Base-by-base conservation (phyloP, 495 filamentous ascomycete species). In the Penicillium subrubescens region DNA sequence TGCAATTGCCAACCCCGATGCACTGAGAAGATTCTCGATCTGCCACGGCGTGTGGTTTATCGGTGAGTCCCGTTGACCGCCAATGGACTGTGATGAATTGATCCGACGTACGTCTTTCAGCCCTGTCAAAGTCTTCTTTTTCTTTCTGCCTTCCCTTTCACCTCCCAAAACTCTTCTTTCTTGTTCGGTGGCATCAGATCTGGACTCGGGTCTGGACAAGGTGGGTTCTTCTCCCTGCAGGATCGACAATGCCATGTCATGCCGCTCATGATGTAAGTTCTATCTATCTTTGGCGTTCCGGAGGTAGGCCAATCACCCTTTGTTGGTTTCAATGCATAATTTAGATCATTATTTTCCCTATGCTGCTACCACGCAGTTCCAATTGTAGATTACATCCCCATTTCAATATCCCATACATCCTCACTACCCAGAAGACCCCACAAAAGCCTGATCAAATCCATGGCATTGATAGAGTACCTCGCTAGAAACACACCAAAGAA, bases 261-360 rank as follows among this genome's bases (percentile, higher is more conserved):
- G 50, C 59, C 35, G 59, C 43, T 19, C 57, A 52, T 46, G 52
- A 67, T 65, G 70, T 72, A 67, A 70, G 69, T 71, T 56, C 67
- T 58, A 59, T 56, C 50, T 59, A 50, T 53, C 59, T 65, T 64
- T 59, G 60, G 65, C 59, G 66, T 44, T 63, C 12, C 34, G 33
- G 57, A 71, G 62, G 60, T 68, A 71, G 68, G 65, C 51, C 43
- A 62, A 56, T 60, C 37, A 44, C 54, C 29, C 50, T 41, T 39
- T 5, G 29, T 46, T 59, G 57, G 44, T 51, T 31, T 23, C 37
- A 55, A 27, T 59, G 46, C 56, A 52, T 39, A 48, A 50, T 63
- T 19, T 17, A 10, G 33, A 46, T 29, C 27, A 15, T 12, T 25
- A 35, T 8, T 46, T 53, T 0, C 51, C 8, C 19, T 33, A 4